phyloP scores from a whole-genome alignment of 2,329 filamentous ascomycete species.

The Paraconiothyrium sp. region DNA sequence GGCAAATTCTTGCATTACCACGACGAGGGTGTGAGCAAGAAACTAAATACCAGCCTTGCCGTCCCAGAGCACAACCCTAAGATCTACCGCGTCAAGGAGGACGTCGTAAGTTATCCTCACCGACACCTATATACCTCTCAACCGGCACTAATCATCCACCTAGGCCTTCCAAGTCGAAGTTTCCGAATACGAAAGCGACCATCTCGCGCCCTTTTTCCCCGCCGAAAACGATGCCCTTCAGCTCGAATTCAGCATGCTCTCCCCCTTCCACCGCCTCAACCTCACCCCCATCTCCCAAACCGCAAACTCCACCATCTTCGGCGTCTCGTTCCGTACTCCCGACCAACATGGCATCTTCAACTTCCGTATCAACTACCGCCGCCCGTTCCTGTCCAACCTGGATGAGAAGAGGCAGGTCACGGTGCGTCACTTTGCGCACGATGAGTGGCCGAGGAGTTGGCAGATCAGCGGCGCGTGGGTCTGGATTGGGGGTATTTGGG shows the following conservation, averaged over 20 bases:
- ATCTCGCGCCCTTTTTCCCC: constrained; percentile 77
- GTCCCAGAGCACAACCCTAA: constrained; percentile 73
- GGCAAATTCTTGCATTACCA: constrained; percentile 82
- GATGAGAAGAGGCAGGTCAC: constrained; percentile 97
- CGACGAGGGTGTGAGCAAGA: constrained; percentile 62
- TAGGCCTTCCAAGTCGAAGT: constrained; percentile 88
- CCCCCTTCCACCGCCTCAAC: constrained; percentile 90
- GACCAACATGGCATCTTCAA: constrained; percentile 99
- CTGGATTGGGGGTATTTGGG: constrained; percentile 88
- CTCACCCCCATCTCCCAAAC: constrained; percentile 68
- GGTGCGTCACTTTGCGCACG: constrained; percentile 94
- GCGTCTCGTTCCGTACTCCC: constrained; percentile 79
- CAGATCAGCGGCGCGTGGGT: constrained; percentile 92
- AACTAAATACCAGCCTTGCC: constrained; percentile 47
- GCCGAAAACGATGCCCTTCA: constrained; percentile 79
- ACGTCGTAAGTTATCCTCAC: constrained; percentile 75
- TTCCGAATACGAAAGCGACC: constrained; percentile 81
- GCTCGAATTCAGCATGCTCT: constrained; percentile 98
- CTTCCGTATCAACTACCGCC: constrained; percentile 96
- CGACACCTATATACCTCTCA: background rate
- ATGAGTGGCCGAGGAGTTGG: constrained; percentile 94
- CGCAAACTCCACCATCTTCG: constrained; percentile 76
- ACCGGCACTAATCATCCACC: constrained; percentile 21
- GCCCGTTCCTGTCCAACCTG: constrained; percentile 86
- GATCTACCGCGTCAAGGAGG: constrained; percentile 96